Conservation (phyloP, 345 rosid genomes). For the Hibiscus syriacus region DNA sequence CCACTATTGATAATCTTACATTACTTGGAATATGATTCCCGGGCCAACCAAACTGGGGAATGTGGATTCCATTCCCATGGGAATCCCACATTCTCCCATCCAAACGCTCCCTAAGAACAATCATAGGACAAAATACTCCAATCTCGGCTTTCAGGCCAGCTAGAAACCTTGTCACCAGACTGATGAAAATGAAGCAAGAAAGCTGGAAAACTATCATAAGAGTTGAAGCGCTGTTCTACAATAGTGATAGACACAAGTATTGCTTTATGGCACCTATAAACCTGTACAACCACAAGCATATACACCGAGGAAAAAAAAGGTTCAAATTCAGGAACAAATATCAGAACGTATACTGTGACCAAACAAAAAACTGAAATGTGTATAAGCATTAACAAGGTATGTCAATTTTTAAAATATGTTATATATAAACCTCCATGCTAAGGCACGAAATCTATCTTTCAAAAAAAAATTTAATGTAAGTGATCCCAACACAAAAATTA, state of each 20-base stretch:
- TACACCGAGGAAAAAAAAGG: background rate
- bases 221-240: slow-evolving; percentile 94
- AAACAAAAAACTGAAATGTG: background rate
- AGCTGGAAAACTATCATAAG: slow-evolving; percentile 97
- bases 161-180: slow-evolving; percentile 91
- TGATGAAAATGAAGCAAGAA: slow-evolving; percentile 97
- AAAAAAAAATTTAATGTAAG: background rate
- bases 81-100: too few relatives aligned
- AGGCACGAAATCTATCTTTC: background rate
- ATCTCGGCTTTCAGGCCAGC: slow-evolving; percentile 99
- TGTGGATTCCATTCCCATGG: too few relatives aligned
- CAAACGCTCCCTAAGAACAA: slow-evolving; percentile 92
- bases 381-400: background rate
- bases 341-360: background rate
- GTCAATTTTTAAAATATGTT: background rate
- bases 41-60: too few relatives aligned
- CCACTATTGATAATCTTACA: too few relatives aligned
- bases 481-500: background rate
- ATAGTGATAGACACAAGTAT: slow-evolving; percentile 80
- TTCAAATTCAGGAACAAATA: background rate
- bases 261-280: slow-evolving; percentile 98
- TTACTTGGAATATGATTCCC: too few relatives aligned
- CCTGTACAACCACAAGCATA: slow-evolving; percentile 39
- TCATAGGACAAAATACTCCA: slow-evolving; percentile 99
- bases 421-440: background rate